Evolutionary conservation across 2,329 filamentous ascomycete genomes (phyloP).

Genomic region (Dichotomopilus funicola): DNA sequence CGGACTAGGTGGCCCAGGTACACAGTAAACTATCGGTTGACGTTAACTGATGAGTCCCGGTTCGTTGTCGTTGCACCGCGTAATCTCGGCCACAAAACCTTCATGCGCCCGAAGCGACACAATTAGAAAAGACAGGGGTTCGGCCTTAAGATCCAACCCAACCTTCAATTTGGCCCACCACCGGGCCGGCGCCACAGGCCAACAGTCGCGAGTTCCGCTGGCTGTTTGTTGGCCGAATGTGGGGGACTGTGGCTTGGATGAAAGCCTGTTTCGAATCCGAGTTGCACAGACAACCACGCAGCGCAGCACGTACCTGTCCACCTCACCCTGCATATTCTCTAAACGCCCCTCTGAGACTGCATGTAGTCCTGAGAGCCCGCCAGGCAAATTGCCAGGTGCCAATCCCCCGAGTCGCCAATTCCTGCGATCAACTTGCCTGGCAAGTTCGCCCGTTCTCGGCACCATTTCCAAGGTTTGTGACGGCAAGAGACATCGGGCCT

Average conservation of each 20-base stretch:
- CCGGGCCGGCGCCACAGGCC: constrained; percentile 1
- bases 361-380: not conserved
- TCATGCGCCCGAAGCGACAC: not conserved
- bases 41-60: too few relatives aligned
- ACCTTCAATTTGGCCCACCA: not conserved
- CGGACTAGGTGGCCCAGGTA: too few relatives aligned
- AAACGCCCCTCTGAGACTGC: not conserved
- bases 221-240: too few relatives aligned
- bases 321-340: constrained; percentile 35
- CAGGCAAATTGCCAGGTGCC: constrained; percentile 2
- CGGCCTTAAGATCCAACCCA: not conserved
- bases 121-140: not conserved
- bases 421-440: not conserved
- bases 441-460: not conserved
- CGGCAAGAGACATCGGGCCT: not conserved
- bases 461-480: not conserved
- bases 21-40: too few relatives aligned
- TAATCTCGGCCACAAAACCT: not conserved
- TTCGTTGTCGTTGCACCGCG: not conserved
- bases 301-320: constrained; percentile 19
- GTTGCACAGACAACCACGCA: not conserved
- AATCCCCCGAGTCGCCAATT: not conserved
- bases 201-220: not conserved
- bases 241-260: not conserved
- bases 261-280: not conserved